A percentile compares a stretch with the other conserved stretches of the same genome.
phyloP scores from a whole-genome alignment of 352 stramenopile genomes.

The Phytophthora nicotianae region DNA sequence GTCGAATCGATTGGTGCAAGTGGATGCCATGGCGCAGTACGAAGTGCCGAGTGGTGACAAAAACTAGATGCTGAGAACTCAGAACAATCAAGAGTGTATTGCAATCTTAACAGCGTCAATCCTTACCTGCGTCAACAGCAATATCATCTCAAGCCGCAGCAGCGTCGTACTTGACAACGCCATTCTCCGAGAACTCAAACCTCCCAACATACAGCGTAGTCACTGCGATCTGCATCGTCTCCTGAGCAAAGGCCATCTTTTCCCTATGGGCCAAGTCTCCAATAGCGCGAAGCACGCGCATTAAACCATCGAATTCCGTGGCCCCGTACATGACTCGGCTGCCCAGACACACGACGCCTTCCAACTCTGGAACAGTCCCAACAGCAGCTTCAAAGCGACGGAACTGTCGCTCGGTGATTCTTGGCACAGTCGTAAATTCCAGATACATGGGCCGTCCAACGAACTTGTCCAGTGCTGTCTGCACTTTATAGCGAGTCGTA shows the following conservation, averaged over 20 bases:
- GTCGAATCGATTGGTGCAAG: slow-evolving; percentile 41
- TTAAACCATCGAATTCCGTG: slow-evolving; percentile 8
- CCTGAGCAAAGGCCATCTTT: slow-evolving; percentile 1
- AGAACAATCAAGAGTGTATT: background rate
- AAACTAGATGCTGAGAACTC: slow-evolving; percentile 6
- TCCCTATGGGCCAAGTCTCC: background rate
- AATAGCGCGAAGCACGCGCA: slow-evolving; percentile 5
- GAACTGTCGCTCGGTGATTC: background rate
- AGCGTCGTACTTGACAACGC: background rate
- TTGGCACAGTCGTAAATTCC: background rate
- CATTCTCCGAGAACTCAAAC: slow-evolving; percentile 21
- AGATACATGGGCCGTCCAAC: background rate
- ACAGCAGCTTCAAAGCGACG: slow-evolving; percentile 6
- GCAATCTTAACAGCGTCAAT: background rate
- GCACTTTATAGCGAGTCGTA: too few species aligned
- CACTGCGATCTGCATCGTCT: slow-evolving; percentile 5
- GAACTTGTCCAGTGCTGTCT: too few species aligned
- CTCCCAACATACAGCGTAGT: slow-evolving; percentile 2
- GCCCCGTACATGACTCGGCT: slow-evolving; percentile 16
- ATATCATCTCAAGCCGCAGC: background rate
- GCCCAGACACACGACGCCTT: slow-evolving; percentile 17
- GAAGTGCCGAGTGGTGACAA: slow-evolving; percentile 36
- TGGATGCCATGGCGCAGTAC: slow-evolving; percentile 44
- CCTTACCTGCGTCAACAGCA: too few species aligned
- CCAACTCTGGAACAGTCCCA: slow-evolving; percentile 5